Evolutionary conservation across 257 asterid genomes (phyloP).

Genomic region (Salvia rosmarinus): DNA sequence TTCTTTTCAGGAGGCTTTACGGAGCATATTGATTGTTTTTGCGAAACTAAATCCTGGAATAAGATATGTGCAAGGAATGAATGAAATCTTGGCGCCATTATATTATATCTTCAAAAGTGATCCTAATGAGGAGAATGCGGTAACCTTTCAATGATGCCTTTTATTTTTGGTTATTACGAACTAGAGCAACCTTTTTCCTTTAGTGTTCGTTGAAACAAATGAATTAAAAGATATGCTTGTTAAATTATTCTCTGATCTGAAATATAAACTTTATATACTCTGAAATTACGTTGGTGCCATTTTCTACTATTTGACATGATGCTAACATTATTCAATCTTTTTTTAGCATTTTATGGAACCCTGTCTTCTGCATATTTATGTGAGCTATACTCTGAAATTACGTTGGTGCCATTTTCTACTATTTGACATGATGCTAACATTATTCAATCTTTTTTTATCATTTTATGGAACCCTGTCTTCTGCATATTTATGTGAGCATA

Average conservation of each 20-base stretch:
- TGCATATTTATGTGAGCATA: not conserved
- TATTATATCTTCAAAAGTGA: slow-evolving; percentile 79
- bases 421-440: slow-evolving; percentile 11
- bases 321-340: not conserved
- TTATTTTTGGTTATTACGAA: slow-evolving; percentile 14
- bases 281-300: not conserved
- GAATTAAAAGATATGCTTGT: not conserved
- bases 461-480: not conserved
- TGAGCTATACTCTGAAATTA: not conserved
- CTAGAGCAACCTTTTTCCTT: not conserved
- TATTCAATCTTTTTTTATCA: slow-evolving; percentile 1
- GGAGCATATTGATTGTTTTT: slow-evolving; percentile 68
- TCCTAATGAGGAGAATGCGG: slow-evolving; percentile 74
- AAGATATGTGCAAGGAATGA: slow-evolving; percentile 99
- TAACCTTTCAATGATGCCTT: slow-evolving; percentile 39
- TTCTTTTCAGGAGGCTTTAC: slow-evolving; percentile 73
- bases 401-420: slow-evolving; percentile 6
- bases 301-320: slow-evolving; percentile 24
- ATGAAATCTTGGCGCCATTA: slow-evolving; percentile 91
- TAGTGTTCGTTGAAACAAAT: not conserved
- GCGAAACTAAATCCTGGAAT: slow-evolving; percentile 98
- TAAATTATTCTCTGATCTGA: slow-evolving; percentile 24
- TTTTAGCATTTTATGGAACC: slow-evolving; percentile 4
- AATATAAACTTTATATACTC: not conserved
- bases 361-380: not conserved